Evolutionary conservation across 179 eudicot genomes (phyloP), one percentile per base, ranked within the genome.

Genomic region (Spinacia oleracea): DNA sequence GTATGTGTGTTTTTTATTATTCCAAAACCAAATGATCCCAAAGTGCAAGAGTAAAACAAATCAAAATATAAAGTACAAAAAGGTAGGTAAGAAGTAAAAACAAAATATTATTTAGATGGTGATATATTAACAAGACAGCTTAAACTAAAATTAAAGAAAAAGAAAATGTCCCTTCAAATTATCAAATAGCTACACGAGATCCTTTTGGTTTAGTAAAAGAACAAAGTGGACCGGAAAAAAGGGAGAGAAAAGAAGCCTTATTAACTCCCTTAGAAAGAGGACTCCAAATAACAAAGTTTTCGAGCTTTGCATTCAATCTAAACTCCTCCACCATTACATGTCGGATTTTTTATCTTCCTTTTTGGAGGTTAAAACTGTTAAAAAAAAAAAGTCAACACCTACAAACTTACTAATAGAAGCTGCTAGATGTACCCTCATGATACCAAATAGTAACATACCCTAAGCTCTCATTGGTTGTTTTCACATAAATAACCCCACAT

Each of bases 281-380:
- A 42, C 15, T 38, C 23, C 12, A n/a, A 46, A 6, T n/a, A 51
- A 50, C 16, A 75, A 78, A 78, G 48, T 29, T 78, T 62, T 80
- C 78, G 78, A 74, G 82, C 78, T 66, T 35, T 80, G 78, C 67
- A 66, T 80, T 51, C 14, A 42, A 64, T 20, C 9, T 11, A n/a
- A 8, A 6, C 31, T 43, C 38, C 35, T 72, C 77, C 77, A 79
- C 81, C 81, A 72, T 60, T 16, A 60, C 6, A 72, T 79, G 81
- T 72, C 73, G 70, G 46, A 3, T 16, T 16, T 35, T 66, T 65
- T 16, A 14, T 65, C 73, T 25, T 23, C 32, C 35, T 4, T 4
- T 31, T 45, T 63, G 18, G 71, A 62, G 59, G 62, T 73, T 56
- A 55, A 16, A 58, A 35, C 50, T 73, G 23, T 34, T 11, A 4